phyloP scores from a whole-genome alignment of 108 stramenopile species.

The Nitzschia putrida region DNA sequence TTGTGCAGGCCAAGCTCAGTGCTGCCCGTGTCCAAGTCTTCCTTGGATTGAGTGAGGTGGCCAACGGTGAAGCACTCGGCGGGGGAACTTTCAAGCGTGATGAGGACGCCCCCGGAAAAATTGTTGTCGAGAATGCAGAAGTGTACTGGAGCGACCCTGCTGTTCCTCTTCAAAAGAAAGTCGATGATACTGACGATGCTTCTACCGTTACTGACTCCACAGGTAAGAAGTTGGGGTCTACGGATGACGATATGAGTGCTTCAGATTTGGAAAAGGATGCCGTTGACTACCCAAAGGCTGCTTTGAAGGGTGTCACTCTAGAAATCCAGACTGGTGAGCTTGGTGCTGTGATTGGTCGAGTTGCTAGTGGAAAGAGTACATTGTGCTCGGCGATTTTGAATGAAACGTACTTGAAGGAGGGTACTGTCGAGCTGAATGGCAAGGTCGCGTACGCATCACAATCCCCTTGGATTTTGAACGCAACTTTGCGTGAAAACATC shows the following conservation, averaged over 20 bases:
- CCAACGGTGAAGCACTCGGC: constrained; percentile 36
- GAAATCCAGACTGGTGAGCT: constrained; percentile 66
- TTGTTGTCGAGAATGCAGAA: constrained; percentile 55
- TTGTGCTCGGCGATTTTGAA: constrained; percentile 75
- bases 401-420: constrained; percentile 66
- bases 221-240: neutral
- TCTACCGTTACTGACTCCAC: constrained; percentile 1
- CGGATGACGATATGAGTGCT: constrained; percentile 3
- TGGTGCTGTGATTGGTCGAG: constrained; percentile 82
- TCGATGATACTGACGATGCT: constrained; percentile 22
- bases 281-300: constrained; percentile 50
- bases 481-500: constrained; percentile 92
- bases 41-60: constrained; percentile 52
- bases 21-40: constrained; percentile 35
- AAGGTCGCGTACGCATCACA: constrained; percentile 84
- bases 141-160: constrained; percentile 69
- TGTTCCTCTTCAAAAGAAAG: constrained; percentile 41
- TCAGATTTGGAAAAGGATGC: constrained; percentile 1
- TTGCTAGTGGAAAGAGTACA: constrained; percentile 82
- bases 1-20: constrained; percentile 69
- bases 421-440: constrained; percentile 52
- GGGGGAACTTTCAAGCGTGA: constrained; percentile 43
- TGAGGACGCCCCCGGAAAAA: constrained; percentile 38
- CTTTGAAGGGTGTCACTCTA: constrained; percentile 46
- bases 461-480: constrained; percentile 91